These are phyloP conservation scores for Aspergillus transmontanensis DNA, from an alignment of 2,329 filamentous ascomycete species.

Conservation along the genomic window DNA sequence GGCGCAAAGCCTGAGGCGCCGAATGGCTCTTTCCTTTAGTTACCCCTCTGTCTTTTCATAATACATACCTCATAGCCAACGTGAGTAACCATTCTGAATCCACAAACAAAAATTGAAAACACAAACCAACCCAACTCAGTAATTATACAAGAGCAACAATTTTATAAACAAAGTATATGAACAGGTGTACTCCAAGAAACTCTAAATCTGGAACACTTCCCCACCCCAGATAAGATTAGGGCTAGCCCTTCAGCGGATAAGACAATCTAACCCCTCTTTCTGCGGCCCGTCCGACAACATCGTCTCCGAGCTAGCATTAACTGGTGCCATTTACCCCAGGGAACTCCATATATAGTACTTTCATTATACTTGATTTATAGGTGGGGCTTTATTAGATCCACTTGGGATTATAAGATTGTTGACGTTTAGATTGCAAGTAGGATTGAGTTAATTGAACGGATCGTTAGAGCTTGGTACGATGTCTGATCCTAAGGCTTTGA, in stretches of 20 bases:
- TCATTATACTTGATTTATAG: neutral
- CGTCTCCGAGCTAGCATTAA: neutral
- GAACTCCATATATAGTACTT: too few species aligned
- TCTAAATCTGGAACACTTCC: neutral
- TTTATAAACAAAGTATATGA: neutral
- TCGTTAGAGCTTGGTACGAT: neutral
- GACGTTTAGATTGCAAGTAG: neutral
- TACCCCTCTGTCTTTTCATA: neutral
- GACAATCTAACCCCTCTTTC: neutral
- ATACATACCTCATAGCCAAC: neutral
- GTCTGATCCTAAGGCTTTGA: neutral
- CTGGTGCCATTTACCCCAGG: too few species aligned
- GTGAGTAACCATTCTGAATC: neutral
- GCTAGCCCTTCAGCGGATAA: constrained; percentile 2
- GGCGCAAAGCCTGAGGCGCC: neutral
- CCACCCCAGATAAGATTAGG: neutral
- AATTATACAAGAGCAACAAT: neutral
- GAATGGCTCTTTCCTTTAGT: neutral
- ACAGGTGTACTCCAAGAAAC: neutral
- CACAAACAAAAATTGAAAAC: neutral
- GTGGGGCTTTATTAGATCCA: neutral
- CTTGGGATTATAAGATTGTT: neutral
- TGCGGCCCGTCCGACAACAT: neutral
- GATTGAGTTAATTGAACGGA: neutral
- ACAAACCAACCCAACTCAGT: too few species aligned